Conservation (phyloP, 176 grass and related monocot genomes). For the Phragmites australis region DNA sequence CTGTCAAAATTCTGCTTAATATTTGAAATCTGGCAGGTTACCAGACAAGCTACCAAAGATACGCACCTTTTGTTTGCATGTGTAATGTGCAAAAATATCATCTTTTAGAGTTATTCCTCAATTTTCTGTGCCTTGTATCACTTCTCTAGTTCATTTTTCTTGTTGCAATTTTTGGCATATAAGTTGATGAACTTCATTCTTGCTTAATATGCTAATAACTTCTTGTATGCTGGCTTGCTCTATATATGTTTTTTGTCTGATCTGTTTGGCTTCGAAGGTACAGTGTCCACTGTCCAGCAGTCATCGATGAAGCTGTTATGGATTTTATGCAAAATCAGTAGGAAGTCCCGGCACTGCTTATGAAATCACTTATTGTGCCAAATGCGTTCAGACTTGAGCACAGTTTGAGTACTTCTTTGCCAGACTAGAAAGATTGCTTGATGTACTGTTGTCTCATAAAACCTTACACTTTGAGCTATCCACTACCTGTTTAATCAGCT, state of each 20-base stretch:
- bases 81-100: neutral
- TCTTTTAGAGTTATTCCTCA: neutral
- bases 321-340: neutral
- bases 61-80: neutral
- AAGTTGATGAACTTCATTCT: neutral
- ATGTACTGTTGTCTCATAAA: neutral
- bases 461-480: neutral
- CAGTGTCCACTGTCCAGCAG: neutral
- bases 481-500: neutral
- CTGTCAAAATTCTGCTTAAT: neutral
- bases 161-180: neutral
- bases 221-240: neutral
- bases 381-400: slow-evolving; percentile 4
- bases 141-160: neutral
- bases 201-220: neutral
- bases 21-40: neutral
- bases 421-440: neutral
- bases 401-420: neutral
- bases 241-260: neutral
- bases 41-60: neutral
- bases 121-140: neutral
- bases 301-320: neutral
- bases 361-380: neutral
- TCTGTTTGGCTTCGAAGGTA: neutral
- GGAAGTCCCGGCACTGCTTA: neutral